phyloP scores from a whole-genome alignment of 495 filamentous ascomycete species.

The Hypoxylon trugodes region DNA sequence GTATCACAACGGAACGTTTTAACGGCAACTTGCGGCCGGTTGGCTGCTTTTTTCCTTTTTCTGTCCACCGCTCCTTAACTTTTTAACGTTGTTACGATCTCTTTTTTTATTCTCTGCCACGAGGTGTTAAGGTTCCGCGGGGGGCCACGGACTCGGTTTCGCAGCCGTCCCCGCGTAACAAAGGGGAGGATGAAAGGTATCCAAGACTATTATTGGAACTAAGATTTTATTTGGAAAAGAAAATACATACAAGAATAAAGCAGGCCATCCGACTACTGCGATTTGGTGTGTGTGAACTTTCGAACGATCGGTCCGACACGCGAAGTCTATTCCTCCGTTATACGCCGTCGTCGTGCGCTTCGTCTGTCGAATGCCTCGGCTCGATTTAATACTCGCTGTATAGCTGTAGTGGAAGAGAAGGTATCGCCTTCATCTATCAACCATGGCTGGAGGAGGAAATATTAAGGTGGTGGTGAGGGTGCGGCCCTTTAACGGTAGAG shows the following conservation, averaged over 20 bases:
- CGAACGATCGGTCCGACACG: conserved; percentile 8
- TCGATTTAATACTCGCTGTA: conserved; percentile 19
- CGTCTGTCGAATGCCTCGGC: conserved; percentile 39
- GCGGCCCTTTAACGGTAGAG: conserved; percentile 92
- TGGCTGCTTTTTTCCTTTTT: conserved; percentile 35
- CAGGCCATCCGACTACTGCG: conserved; percentile 17
- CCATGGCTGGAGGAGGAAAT: conserved; percentile 90
- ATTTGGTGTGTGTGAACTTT: not conserved
- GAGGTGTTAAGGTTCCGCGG: conserved; percentile 16
- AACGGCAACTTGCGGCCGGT: conserved; percentile 29
- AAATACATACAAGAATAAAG: conserved; percentile 16
- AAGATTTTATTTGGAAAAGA: conserved; percentile 20
- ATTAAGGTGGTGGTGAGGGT: conserved; percentile 99
- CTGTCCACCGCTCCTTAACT: conserved; percentile 18
- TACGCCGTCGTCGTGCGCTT: conserved; percentile 13
- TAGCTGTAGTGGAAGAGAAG: conserved; percentile 39
- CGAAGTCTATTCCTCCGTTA: conserved; percentile 7
- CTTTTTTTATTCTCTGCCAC: conserved; percentile 19
- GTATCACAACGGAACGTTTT: not conserved
- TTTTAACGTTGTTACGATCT: no score
- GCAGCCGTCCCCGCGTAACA: conserved; percentile 18
- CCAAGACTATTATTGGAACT: not conserved
- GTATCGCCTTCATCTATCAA: conserved; percentile 38
- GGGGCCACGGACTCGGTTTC: conserved; percentile 6
- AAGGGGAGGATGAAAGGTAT: conserved; percentile 32